Conservation (phyloP, 2,329 filamentous ascomycete species). For the Cryphonectria carpinicola region DNA sequence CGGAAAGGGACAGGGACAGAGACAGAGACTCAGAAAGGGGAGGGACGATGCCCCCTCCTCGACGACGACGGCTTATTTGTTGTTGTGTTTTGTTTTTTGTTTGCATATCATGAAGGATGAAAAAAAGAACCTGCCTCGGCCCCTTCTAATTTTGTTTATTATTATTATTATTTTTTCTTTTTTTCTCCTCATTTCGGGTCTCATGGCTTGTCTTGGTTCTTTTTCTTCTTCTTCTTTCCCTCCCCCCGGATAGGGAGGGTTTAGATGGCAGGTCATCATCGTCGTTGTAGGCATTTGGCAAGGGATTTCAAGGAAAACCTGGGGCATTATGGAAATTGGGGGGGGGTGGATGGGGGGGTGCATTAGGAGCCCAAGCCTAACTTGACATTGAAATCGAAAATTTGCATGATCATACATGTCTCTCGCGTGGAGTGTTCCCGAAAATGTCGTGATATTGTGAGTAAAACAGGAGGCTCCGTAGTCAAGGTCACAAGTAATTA, state of each 20-base stretch:
- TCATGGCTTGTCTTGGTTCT: too few species aligned
- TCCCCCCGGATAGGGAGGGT: neutral
- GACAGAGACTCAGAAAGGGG: slow-evolving; percentile 3
- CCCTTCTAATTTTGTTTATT: neutral
- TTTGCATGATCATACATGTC: neutral
- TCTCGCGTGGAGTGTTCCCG: neutral
- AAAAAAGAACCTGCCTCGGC: neutral
- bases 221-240: neutral
- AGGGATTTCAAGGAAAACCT: neutral
- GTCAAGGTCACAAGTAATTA: neutral
- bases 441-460: neutral
- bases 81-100: neutral
- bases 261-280: neutral
- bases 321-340: neutral
- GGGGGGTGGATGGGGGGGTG: too few species aligned
- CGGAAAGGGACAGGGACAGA: neutral
- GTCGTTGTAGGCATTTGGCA: neutral
- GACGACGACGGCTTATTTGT: neutral
- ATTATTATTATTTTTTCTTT: neutral
- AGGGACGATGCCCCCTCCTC: slow-evolving; percentile 23
- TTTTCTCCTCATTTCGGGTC: too few species aligned
- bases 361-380: neutral
- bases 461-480: neutral
- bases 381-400: neutral
- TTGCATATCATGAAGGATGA: neutral